Evolutionary conservation across 2,329 filamentous ascomycete genomes (phyloP), one percentile per base, ranked within the genome.

Genomic region (Exophiala lecanii-corni): DNA sequence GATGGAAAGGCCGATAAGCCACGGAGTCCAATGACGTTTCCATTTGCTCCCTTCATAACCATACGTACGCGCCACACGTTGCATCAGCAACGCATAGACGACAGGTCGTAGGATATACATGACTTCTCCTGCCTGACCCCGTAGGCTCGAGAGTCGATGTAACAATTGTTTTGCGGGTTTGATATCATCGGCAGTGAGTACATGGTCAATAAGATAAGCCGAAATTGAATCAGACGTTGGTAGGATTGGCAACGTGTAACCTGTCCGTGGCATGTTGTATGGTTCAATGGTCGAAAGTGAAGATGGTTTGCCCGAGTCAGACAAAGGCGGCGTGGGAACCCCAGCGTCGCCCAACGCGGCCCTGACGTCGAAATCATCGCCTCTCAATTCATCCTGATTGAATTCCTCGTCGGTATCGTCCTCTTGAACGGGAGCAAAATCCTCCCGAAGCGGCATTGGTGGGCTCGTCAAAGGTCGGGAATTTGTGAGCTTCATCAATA

Each of bases 221-320:
- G 86, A 87, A 46, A 96, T 89, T 56, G 95, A 87, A 39, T 82
- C 77, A 1, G 84, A 78, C 43, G 84, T 82, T 0, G 92, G 92
- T 12, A 98, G 73, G 35, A 81, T 84, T 1, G 92, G 91, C 35
- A 98, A 75, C 18, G 81, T 85, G 56, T 94, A 75, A 25, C 89
- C 88, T 0, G 92, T 98, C 46, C 92, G 76, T n/a, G 91, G 91
- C 91, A 98, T 97, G 10, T 76, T 78, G 86, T 91, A 97, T 53
- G 81, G 81, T 51, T 72, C 74, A 42, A 72, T 69, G 49, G 75
- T 67, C 4, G 69, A 58, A 15, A 62, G 45, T 16, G 53, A 37
- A 2, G 48, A 49, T 9, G 45, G 38, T 10, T 56, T 56, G 2
- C 47, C 54, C 9, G 49, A 50, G 23, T 54, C 54, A 2, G 49